Conservation (phyloP, 208 protist genomes). For the Trypanosomatidae sp. region DNA sequence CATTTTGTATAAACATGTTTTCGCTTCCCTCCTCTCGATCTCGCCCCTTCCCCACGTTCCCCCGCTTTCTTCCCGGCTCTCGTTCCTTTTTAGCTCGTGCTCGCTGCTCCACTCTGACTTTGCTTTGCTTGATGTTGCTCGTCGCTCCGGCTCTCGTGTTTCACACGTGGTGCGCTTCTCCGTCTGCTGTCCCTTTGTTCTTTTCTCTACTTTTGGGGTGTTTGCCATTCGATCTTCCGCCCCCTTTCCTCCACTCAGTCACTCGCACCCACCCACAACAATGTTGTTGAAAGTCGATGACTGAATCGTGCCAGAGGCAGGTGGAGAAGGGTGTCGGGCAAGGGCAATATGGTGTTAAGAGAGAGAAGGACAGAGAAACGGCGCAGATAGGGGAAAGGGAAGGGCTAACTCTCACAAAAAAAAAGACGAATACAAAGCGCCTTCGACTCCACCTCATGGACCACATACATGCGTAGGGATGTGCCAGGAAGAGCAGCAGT, state of each 20-base stretch:
- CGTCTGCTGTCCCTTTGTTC: not conserved
- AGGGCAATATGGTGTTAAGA: not conserved
- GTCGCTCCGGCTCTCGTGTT: not conserved
- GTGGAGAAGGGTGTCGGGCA: not conserved
- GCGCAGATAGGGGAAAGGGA: not conserved
- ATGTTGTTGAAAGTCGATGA: not conserved
- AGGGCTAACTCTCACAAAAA: not conserved
- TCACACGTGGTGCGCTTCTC: not conserved
- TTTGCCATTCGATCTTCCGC: not conserved
- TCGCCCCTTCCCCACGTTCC: not conserved
- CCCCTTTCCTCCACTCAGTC: not conserved
- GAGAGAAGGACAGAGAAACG: not conserved
- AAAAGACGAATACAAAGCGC: not conserved
- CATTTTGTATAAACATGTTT: not conserved
- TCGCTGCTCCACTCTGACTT: not conserved
- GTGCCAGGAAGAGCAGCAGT: not conserved
- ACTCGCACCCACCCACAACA: not conserved
- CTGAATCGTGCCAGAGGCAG: not conserved
- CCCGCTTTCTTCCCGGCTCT: not conserved
- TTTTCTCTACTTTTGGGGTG: not conserved
- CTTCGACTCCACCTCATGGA: not conserved
- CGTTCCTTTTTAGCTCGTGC: not conserved
- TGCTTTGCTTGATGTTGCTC: not conserved
- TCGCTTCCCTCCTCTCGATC: not conserved
- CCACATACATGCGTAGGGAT: not conserved